Base-by-base conservation (phyloP, 2,329 filamentous ascomycete genomes). In the Exophiala sp. region DNA sequence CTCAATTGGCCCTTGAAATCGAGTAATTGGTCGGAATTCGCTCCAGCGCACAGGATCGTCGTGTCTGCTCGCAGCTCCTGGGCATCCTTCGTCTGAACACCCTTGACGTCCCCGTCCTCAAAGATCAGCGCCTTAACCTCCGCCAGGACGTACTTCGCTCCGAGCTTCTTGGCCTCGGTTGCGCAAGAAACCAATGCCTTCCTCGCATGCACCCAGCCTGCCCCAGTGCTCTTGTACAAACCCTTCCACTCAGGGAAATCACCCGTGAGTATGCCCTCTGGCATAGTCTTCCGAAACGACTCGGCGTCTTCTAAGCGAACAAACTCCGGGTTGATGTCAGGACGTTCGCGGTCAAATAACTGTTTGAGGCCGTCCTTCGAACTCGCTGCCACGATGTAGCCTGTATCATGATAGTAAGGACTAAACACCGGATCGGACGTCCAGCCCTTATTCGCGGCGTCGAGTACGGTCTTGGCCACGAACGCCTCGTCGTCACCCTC, bases 141-240 rank as follows among this genome's bases (percentile, higher is more conserved):
- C 9, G 73, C 74, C 10, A 65, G 40, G 12, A 79, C 65, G 46
- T 80, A 78, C 1, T 62, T 66, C 1, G 75, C 79, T 3, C 78
- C 78, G 7, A 80, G 57, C 29, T 68, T 66, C 49, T 69, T 59
- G 1, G 77, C 75, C 60, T 79, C 78, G 1, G 63, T 62, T 20
- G 72, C 72, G 2, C 76, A 72, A 32, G 75, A 72, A 38, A 71
- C 55, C 54, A 82, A 65, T 0, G 77, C 76, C 34, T 77, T 77
- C 10, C 72, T 68, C 3, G 80, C 78, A 58, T 77, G 76, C 1
- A 81, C 76, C 78, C 79, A 83, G 6, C 79, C 80, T 3, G 77
- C 77, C 12, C 72, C 71, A 16, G 66, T 63, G n/a, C 66, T 63
- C 58, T 71, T 71, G 59, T 65, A 70, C 62, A 71, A 74, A 6